These are phyloP conservation scores for Zoysia japonica DNA, from an alignment of 176 grass and related monocot species.

Conservation along the genomic window DNA sequence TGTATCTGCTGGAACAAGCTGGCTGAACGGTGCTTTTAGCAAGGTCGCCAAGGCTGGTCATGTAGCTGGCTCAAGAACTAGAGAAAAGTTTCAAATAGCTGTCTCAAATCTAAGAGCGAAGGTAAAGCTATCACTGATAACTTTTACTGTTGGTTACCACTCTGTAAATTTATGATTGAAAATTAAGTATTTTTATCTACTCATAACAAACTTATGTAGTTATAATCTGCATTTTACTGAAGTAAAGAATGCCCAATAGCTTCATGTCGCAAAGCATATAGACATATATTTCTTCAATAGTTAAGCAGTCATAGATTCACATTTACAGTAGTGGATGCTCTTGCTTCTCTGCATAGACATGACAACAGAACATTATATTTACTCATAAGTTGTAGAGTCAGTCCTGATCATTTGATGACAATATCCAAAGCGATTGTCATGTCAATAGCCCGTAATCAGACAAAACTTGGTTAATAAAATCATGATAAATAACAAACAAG, in stretches of 20 bases:
- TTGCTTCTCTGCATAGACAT: not conserved
- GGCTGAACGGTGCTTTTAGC: slow-evolving; percentile 91
- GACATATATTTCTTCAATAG: slow-evolving; percentile 2
- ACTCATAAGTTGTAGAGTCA: slow-evolving; percentile 1
- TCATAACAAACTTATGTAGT: slow-evolving; percentile 10
- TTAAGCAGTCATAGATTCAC: not conserved
- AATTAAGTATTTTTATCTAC: slow-evolving; percentile 5
- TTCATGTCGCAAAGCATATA: slow-evolving; percentile 6
- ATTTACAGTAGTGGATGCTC: not conserved
- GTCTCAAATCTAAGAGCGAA: slow-evolving; percentile 85
- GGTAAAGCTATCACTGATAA: slow-evolving; percentile 54
- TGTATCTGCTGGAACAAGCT: slow-evolving; percentile 89
- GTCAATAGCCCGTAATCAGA: not conserved
- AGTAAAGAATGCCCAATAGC: slow-evolving; percentile 9
- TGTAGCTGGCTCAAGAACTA: slow-evolving; percentile 83
- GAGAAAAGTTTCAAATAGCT: slow-evolving; percentile 95
- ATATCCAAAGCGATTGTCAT: not conserved
- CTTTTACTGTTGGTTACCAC: slow-evolving; percentile 17
- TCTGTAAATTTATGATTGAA: not conserved
- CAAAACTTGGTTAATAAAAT: slow-evolving; percentile 1
- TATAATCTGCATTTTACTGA: not conserved
- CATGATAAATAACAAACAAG: slow-evolving; percentile 18
- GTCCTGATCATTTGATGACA: not conserved
- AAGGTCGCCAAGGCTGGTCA: slow-evolving; percentile 80
- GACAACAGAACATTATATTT: slow-evolving; percentile 23